phyloP scores from a whole-genome alignment of 805 yeast species.

The Peterozyma toletana region DNA sequence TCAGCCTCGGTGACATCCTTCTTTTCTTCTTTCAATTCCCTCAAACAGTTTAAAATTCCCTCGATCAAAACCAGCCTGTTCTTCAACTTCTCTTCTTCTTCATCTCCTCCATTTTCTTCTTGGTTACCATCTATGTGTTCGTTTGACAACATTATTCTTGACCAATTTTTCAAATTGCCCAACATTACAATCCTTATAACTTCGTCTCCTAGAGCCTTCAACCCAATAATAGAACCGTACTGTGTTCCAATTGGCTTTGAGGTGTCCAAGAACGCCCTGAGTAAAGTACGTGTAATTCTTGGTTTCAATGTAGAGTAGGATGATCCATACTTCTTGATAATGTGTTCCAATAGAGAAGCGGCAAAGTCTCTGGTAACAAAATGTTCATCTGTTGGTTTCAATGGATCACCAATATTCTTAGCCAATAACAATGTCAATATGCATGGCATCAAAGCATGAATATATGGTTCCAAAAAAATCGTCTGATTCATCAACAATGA shows the following conservation, averaged over 20 bases:
- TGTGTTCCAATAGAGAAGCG: constrained; percentile 70
- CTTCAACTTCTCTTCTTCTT: constrained; percentile 16
- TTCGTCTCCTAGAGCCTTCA: constrained; percentile 79
- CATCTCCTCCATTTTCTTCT: constrained; percentile 10
- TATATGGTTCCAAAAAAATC: constrained; percentile 88
- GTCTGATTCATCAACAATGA: constrained; percentile 79
- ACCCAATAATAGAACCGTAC: constrained; percentile 85
- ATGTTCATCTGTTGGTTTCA: constrained; percentile 20
- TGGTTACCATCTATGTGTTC: constrained; percentile 15
- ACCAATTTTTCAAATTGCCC: constrained; percentile 84
- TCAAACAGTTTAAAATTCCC: constrained; percentile 48
- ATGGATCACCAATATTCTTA: constrained; percentile 64
- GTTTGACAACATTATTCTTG: constrained; percentile 42
- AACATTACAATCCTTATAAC: constrained; percentile 77
- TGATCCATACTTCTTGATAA: constrained; percentile 74
- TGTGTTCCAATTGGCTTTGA: constrained; percentile 83
- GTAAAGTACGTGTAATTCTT: constrained; percentile 84
- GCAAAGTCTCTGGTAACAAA: constrained; percentile 81
- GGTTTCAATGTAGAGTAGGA: constrained; percentile 87
- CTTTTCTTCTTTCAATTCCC: constrained; percentile 28
- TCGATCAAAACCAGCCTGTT: constrained; percentile 44
- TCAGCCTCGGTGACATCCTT: constrained; percentile 27
- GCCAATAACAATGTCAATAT: constrained; percentile 84
- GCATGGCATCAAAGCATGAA: constrained; percentile 96
- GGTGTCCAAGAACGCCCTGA: constrained; percentile 84